Percentiles rank a stretch among this genome's conserved stretches.
These are phyloP conservation scores for Lentinula novae-zelandiae DNA, from an alignment of 1,284 basidiomycete species.

Conservation along the genomic window DNA sequence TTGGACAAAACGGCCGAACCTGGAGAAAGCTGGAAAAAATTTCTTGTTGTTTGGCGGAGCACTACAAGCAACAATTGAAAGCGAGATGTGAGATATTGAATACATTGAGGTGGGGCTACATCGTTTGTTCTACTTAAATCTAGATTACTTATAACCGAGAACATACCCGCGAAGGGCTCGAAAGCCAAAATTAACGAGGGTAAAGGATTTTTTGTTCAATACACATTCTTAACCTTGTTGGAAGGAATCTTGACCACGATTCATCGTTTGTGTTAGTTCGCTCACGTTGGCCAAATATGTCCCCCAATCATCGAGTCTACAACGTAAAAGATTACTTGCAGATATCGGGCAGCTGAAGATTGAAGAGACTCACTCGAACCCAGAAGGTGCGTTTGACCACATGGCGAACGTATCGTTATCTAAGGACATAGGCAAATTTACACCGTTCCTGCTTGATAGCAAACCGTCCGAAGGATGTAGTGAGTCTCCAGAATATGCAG, in stretches of 20 bases:
- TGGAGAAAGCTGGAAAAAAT: too few relatives aligned
- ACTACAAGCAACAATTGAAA: too few relatives aligned
- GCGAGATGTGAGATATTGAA: too few relatives aligned
- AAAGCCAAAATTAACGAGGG: background rate
- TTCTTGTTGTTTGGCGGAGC: too few relatives aligned
- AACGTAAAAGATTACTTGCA: background rate
- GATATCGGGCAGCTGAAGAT: background rate
- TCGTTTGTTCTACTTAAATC: background rate
- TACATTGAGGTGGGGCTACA: background rate
- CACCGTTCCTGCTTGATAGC: background rate
- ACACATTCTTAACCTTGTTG: background rate
- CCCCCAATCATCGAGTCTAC: constrained; percentile 37
- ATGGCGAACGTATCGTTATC: constrained; percentile 50
- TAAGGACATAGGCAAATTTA: constrained; percentile 17
- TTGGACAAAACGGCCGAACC: too few relatives aligned
- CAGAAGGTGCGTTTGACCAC: constrained; percentile 55
- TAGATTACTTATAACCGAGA: background rate
- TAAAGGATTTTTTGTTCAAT: background rate
- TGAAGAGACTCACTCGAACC: constrained; percentile 46
- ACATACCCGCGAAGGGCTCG: too few relatives aligned
- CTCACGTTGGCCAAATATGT: constrained; percentile 26
- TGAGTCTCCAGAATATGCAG: background rate
- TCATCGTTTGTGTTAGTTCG: constrained; percentile 27
- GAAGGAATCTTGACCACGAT: background rate
- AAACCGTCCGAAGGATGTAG: background rate